Base-by-base conservation (phyloP, 352 stramenopile species). In the Pythium sp. region DNA sequence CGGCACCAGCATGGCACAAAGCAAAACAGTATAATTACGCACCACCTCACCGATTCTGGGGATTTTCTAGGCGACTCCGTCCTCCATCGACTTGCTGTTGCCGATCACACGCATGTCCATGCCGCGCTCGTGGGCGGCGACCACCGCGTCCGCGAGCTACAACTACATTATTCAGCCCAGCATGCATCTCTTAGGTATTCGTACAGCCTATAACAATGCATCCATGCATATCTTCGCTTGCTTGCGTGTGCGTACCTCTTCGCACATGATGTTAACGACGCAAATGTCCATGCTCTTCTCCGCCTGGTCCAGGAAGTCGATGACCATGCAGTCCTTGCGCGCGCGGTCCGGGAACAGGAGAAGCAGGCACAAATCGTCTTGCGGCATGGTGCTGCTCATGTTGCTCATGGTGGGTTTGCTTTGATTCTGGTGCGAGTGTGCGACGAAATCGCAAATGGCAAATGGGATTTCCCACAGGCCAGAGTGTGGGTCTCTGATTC, bases 101-200 rank as follows among this genome's bases (percentile, higher is more conserved):
- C 26, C 14, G 56, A 61, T 47, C 56, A 61, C 56, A n/a, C 56
- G 56, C 56, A 61, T n/a, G 8, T 15, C 24, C 56, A 61, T 9
- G 56, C 56, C 56, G 22, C 56, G 56, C 56, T 18, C 32, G n/a
- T 61, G 56, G 1, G 56, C 56, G 26, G 30, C 56, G 32, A 61
- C 28, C 30, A 61, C 30, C 56, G 32, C 56, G 12, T 47, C 30
- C 1, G 56, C 32, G 56, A 61, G 32, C 56, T 61, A 61, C 53
- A 26, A 26, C 24, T 26, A 26, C 24, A 26, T 26, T 26, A 30
- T 34, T 34, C 3, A 34, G 30, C 5, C 7, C 24, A 36, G 24
- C 24, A 22, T 11, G 24, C 24, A 36, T 12, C 3, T 34, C 30
- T 34, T 8, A 34, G 24, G 24, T 26, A 26, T 26, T 26, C 24